phyloP scores from a whole-genome alignment of 2,329 filamentous ascomycete species.

The Diatrype stigma region DNA sequence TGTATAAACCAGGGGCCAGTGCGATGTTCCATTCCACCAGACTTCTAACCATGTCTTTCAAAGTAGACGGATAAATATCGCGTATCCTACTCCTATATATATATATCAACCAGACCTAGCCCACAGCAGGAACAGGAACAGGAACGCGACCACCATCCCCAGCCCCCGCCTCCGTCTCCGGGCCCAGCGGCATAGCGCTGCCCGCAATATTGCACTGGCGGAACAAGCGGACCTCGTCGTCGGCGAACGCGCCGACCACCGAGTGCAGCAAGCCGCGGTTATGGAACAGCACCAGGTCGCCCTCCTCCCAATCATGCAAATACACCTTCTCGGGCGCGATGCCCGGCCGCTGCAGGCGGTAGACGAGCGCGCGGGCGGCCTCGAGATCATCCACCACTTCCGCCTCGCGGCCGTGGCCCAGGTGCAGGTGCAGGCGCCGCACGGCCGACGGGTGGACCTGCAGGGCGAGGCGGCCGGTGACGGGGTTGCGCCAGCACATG shows the following conservation, averaged over 20 bases:
- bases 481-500: slow-evolving; percentile 74
- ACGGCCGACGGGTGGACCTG: slow-evolving; percentile 73
- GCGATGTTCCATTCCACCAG: too few species aligned
- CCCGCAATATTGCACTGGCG: slow-evolving; percentile 78
- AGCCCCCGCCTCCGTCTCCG: too few species aligned
- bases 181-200: too few species aligned
- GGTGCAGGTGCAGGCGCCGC: slow-evolving; percentile 62
- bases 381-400: slow-evolving; percentile 67
- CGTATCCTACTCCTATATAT: too few species aligned
- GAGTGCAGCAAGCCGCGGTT: slow-evolving; percentile 72
- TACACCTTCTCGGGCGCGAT: slow-evolving; percentile 68
- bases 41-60: too few species aligned
- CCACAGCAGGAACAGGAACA: too few species aligned
- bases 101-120: too few species aligned
- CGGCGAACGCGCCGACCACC: slow-evolving; percentile 69
- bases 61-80: too few species aligned
- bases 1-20: too few species aligned
- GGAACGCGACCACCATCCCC: too few species aligned
- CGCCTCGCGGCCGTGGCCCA: slow-evolving; percentile 48
- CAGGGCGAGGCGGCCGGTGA: slow-evolving; percentile 63
- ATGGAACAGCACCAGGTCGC: slow-evolving; percentile 74
- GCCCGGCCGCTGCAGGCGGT: slow-evolving; percentile 66
- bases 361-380: slow-evolving; percentile 62
- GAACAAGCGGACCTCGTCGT: slow-evolving; percentile 71
- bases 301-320: slow-evolving; percentile 72